Evolutionary conservation across 225 moss, liverwort and hornwort genomes (phyloP).

Genomic region (Bryoerythrophyllum caledonicum): DNA sequence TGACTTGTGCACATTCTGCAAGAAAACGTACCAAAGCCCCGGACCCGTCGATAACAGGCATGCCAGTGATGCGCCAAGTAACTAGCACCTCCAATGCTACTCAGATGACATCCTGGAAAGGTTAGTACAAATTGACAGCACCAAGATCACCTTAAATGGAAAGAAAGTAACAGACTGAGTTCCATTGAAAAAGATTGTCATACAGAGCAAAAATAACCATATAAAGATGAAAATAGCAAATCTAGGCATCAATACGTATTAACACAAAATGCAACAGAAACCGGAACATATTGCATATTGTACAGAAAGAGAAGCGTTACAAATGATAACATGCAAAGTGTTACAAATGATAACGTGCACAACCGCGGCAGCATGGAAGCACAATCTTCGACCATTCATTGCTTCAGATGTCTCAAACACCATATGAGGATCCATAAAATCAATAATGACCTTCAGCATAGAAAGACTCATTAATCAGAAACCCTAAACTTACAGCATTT

Average conservation of each 20-base stretch:
- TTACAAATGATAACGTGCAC: constrained; percentile 92
- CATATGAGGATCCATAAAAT: constrained; percentile 93
- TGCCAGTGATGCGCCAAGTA: constrained; percentile 83
- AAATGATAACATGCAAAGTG: not conserved
- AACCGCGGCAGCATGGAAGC: constrained; percentile 87
- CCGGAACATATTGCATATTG: no score
- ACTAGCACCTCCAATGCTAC: constrained; percentile 80
- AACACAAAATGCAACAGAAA: not conserved
- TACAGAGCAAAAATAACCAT: not conserved
- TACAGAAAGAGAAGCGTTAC: not conserved
- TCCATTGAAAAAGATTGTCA: not conserved
- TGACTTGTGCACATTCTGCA: not conserved
- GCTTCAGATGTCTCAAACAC: constrained; percentile 84
- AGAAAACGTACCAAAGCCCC: constrained; percentile 64
- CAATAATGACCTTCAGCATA: constrained; percentile 55
- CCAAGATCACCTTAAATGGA: no score
- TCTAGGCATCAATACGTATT: not conserved
- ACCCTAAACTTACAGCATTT: no score
- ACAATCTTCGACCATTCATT: constrained; percentile 56
- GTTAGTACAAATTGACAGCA: not conserved
- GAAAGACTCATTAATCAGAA: constrained; percentile 11
- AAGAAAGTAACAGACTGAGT: not conserved
- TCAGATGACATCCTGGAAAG: constrained; percentile 12
- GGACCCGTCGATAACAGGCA: constrained; percentile 82
- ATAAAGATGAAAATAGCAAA: constrained; percentile 2